phyloP scores from a whole-genome alignment of 2,329 filamentous ascomycete species.

The Chaetomium globosum region DNA sequence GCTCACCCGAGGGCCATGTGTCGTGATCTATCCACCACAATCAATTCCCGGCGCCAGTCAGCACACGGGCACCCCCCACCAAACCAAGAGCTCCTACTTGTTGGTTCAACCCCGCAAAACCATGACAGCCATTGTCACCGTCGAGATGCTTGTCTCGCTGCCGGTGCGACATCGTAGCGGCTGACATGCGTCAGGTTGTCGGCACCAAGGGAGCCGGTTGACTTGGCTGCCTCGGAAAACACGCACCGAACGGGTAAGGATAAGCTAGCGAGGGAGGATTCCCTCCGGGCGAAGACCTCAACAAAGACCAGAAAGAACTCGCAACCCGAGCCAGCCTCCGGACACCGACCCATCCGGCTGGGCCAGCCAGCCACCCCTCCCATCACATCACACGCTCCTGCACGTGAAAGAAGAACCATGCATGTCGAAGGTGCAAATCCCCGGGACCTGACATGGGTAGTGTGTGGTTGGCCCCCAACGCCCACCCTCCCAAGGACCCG shows the following conservation, averaged over 20 bases:
- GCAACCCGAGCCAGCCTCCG: neutral
- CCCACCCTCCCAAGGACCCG: slow-evolving; percentile 3
- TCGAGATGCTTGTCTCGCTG: slow-evolving; percentile 1
- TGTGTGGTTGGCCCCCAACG: slow-evolving; percentile 10
- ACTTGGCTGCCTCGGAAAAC: slow-evolving; percentile 6
- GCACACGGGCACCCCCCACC: slow-evolving; percentile 11
- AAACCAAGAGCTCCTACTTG: neutral
- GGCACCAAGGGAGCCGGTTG: neutral
- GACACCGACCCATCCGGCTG: neutral
- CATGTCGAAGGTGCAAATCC: slow-evolving; percentile 13
- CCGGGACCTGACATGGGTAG: slow-evolving; percentile 13
- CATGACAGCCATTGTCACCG: neutral
- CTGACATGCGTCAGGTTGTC: slow-evolving; percentile 17
- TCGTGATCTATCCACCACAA: slow-evolving; percentile 1
- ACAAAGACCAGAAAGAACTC: neutral
- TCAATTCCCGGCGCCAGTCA: slow-evolving; percentile 11
- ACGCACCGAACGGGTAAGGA: slow-evolving; percentile 12
- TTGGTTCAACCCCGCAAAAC: slow-evolving; percentile 19
- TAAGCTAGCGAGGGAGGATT: slow-evolving; percentile 1
- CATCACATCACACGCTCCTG: slow-evolving; percentile 19
- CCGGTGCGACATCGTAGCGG: neutral
- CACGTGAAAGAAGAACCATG: slow-evolving; percentile 26
- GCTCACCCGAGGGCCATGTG: neutral
- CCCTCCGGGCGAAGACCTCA: neutral
- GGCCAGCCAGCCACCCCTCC: slow-evolving; percentile 1